phyloP scores from a whole-genome alignment of 2,329 filamentous ascomycete genomes.

The Alternaria postmessia region DNA sequence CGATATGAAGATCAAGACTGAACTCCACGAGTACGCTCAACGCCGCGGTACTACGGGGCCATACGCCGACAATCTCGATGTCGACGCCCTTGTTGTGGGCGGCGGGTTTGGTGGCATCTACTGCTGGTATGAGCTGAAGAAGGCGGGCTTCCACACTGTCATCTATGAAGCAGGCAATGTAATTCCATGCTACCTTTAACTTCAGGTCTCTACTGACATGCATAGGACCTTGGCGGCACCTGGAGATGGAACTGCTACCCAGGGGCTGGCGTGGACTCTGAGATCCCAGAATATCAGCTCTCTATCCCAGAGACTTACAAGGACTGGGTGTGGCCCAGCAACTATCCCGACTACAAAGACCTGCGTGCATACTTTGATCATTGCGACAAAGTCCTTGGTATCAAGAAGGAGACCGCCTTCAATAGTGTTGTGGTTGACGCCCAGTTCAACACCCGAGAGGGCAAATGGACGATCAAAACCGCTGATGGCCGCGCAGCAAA shows the following conservation, averaged over 20 bases:
- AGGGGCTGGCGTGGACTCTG: slow-evolving; percentile 53
- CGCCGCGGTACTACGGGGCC: slow-evolving; percentile 1
- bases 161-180: neutral
- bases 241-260: slow-evolving; percentile 14
- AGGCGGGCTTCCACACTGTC: slow-evolving; percentile 18
- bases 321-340: slow-evolving; percentile 61
- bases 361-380: slow-evolving; percentile 65
- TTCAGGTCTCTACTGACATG: neutral
- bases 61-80: slow-evolving; percentile 40
- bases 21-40: slow-evolving; percentile 5
- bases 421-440: slow-evolving; percentile 60
- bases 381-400: slow-evolving; percentile 60
- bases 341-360: slow-evolving; percentile 59
- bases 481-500: slow-evolving; percentile 57
- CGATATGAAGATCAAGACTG: slow-evolving; percentile 9
- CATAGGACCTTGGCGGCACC: neutral
- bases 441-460: slow-evolving; percentile 54
- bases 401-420: slow-evolving; percentile 63
- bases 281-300: slow-evolving; percentile 53
- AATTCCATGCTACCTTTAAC: neutral
- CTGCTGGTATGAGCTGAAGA: slow-evolving; percentile 26
- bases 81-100: slow-evolving; percentile 36
- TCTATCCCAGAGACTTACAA: slow-evolving; percentile 54
- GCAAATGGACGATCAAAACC: slow-evolving; percentile 59
- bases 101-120: slow-evolving; percentile 48